Evolutionary conservation across 331 rosid species (phyloP).

Genomic region (Malus hybrid): DNA sequence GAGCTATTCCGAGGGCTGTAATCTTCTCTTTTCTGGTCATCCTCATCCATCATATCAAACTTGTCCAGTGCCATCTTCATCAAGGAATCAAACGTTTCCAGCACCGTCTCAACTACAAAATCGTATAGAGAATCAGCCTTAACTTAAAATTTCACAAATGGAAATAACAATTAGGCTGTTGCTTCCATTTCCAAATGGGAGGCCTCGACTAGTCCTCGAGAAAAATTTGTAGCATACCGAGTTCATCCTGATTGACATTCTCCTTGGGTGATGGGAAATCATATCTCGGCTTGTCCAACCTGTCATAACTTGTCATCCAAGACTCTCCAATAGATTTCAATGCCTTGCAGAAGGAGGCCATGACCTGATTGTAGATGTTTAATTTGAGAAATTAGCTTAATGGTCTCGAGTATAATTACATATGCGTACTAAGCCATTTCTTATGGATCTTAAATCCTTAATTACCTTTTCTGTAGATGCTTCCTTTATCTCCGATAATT

Average conservation of each 20-base stretch:
- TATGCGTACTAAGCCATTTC: background rate
- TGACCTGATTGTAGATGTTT: conserved; percentile 20
- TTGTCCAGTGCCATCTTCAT: conserved; percentile 47
- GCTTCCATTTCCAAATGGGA: background rate
- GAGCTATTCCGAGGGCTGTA: conserved; percentile 18
- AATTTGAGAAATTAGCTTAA: background rate
- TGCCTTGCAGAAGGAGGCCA: conserved; percentile 29
- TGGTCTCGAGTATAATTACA: background rate
- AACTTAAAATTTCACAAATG: no score
- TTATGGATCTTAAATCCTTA: background rate
- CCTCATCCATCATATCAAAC: conserved; percentile 54
- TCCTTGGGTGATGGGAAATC: conserved; percentile 36
- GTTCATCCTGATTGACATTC: conserved; percentile 26
- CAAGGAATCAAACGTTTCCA: conserved; percentile 37
- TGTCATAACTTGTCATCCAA: conserved; percentile 41
- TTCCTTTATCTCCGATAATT: conserved; percentile 27
- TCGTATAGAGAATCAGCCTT: no score
- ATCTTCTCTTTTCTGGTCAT: conserved; percentile 25
- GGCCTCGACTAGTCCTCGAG: background rate
- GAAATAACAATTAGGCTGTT: background rate
- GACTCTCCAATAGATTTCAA: conserved; percentile 57
- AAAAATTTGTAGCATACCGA: conserved; percentile 31
- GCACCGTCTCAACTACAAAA: conserved; percentile 39
- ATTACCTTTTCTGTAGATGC: conserved; percentile 20
- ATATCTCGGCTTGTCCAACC: conserved; percentile 13